Percentiles rank a stretch among this genome's conserved stretches.
Conservation (phyloP, 2,329 filamentous ascomycete genomes). For the Colletotrichum aenigma region DNA sequence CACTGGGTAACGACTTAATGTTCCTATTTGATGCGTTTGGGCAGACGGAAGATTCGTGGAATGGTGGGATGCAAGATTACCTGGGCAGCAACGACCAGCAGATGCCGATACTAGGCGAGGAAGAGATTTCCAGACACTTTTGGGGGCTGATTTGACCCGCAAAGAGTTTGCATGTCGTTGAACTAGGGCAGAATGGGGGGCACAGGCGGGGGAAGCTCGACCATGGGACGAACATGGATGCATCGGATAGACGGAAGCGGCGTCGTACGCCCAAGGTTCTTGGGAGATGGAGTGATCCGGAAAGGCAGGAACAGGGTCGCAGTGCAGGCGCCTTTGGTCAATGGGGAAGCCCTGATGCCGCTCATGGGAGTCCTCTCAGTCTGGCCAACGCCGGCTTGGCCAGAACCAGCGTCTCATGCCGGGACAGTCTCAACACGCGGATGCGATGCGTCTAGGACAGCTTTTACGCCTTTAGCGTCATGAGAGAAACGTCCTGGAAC, state of each 20-base stretch:
- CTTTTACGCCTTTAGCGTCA: not conserved
- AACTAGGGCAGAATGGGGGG: not conserved
- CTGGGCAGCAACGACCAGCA: not conserved
- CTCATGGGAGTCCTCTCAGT: not conserved
- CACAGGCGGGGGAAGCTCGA: not conserved
- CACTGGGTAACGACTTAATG: conserved; percentile 37
- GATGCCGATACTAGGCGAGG: conserved; percentile 17
- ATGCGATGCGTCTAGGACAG: not conserved
- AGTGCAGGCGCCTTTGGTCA: not conserved
- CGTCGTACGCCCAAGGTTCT: not conserved
- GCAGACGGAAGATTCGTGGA: conserved; percentile 10
- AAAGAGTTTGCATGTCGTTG: not conserved
- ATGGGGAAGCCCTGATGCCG: not conserved
- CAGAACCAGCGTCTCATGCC: not conserved
- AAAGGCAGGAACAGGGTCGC: conserved; percentile 1
- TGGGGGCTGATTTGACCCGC: conserved; percentile 31
- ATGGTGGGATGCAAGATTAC: not conserved
- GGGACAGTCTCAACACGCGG: not conserved
- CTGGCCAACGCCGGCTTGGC: not conserved
- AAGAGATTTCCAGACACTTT: conserved; percentile 34
- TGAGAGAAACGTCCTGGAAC: not conserved
- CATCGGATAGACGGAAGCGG: not conserved
- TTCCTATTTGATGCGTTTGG: conserved; percentile 38
- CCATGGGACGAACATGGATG: not conserved
- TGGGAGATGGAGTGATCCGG: not conserved